These are phyloP conservation scores for Penicillium taxi DNA, from an alignment of 495 filamentous ascomycete genomes.

Conservation along the genomic window DNA sequence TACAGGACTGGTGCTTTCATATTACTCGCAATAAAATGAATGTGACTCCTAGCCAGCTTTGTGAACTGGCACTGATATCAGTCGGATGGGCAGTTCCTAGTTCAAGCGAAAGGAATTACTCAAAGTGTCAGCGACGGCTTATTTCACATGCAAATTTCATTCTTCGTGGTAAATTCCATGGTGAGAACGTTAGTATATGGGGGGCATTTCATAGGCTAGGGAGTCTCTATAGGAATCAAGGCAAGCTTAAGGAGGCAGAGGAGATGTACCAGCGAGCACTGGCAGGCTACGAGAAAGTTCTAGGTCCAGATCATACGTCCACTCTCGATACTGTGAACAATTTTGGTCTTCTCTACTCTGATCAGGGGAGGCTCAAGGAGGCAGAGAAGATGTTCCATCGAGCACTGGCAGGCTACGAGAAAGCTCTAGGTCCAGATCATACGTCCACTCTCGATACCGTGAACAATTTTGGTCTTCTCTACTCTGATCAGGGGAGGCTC, in stretches of 20 bases:
- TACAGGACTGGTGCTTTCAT: slow-evolving; percentile 30
- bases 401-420: background rate
- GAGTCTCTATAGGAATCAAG: background rate
- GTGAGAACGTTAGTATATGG: slow-evolving; percentile 7
- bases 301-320: slow-evolving; percentile 1
- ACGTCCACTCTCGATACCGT: background rate
- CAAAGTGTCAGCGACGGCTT: slow-evolving; percentile 26
- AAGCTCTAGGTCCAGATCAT: background rate
- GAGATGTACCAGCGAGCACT: background rate
- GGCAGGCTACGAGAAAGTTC: background rate
- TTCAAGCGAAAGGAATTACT: slow-evolving; percentile 15
- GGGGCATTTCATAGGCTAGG: slow-evolving; percentile 7
- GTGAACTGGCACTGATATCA: slow-evolving; percentile 17
- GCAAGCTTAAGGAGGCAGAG: background rate
- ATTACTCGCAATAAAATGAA: slow-evolving; percentile 5
- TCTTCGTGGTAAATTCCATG: slow-evolving; percentile 1
- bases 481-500: slow-evolving; percentile 6
- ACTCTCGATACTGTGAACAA: no score
- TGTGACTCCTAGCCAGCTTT: slow-evolving; percentile 8
- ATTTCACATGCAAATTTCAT: slow-evolving; percentile 29
- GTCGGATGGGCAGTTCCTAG: slow-evolving; percentile 21
- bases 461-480: slow-evolving; percentile 4
- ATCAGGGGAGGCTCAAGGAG: background rate
- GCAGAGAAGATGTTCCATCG: background rate
- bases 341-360: no score